Conservation (phyloP, 2,329 filamentous ascomycete species). For the Hypoxylon sp. region DNA sequence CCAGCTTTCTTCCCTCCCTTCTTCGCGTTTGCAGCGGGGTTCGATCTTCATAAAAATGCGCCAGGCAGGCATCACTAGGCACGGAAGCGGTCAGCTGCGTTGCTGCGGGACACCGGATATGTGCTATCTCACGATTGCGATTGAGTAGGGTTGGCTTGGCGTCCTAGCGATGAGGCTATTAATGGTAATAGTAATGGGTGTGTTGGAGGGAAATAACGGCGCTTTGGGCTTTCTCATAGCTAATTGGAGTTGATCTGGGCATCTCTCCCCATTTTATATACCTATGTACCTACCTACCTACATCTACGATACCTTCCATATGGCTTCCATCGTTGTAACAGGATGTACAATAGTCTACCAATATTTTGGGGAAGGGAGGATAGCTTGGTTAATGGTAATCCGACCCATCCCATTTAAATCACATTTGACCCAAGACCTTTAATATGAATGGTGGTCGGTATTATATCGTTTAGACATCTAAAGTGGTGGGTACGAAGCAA, state of each 20-base stretch:
- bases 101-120: slow-evolving; percentile 13
- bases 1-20: slow-evolving; percentile 20
- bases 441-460: neutral
- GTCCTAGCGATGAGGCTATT: slow-evolving; percentile 16
- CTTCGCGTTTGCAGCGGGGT: slow-evolving; percentile 10
- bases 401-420: neutral
- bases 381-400: neutral
- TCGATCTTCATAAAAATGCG: slow-evolving; percentile 19
- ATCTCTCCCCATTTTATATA: slow-evolving; percentile 13
- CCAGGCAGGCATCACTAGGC: slow-evolving; percentile 14
- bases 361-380: neutral
- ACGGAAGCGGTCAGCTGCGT: slow-evolving; percentile 11
- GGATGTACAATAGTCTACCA: slow-evolving; percentile 20
- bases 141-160: slow-evolving; percentile 27
- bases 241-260: slow-evolving; percentile 22
- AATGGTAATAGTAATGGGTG: slow-evolving; percentile 20
- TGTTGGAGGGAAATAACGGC: slow-evolving; percentile 20
- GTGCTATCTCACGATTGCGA: slow-evolving; percentile 17
- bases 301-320: slow-evolving; percentile 11
- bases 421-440: neutral
- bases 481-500: neutral
- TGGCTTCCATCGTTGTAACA: slow-evolving; percentile 7
- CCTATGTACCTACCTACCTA: neutral
- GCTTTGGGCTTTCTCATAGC: slow-evolving; percentile 19
- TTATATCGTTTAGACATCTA: neutral